These are phyloP conservation scores for Naegleria fowleri DNA, from an alignment of 208 protist species.

Conservation along the genomic window DNA sequence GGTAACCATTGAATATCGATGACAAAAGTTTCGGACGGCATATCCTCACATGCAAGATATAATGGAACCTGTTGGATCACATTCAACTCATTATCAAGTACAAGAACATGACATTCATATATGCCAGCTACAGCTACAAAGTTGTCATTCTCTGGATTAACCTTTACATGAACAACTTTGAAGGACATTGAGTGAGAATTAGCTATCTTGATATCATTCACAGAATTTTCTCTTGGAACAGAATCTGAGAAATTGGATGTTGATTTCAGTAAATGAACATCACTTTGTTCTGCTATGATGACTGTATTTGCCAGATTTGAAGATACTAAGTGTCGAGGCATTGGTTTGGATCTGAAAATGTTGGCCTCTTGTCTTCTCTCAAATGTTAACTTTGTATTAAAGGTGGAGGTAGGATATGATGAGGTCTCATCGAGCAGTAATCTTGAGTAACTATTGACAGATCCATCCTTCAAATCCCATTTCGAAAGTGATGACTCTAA, in stretches of 20 bases:
- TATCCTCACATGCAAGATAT: background rate
- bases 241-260: background rate
- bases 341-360: background rate
- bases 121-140: background rate
- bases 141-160: constrained; percentile 10
- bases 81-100: background rate
- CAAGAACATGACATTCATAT: background rate
- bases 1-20: background rate
- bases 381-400: background rate
- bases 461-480: background rate
- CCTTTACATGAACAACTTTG: background rate
- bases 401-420: background rate
- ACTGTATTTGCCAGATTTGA: background rate
- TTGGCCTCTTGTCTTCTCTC: background rate
- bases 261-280: background rate
- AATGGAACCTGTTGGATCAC: background rate
- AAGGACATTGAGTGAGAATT: background rate
- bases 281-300: background rate
- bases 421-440: background rate
- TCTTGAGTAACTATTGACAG: background rate
- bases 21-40: background rate
- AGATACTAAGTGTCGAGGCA: background rate
- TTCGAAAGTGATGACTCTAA: background rate
- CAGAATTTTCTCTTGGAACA: background rate
- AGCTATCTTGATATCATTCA: background rate